Evolutionary conservation across 2,329 filamentous ascomycete genomes (phyloP), one percentile per base, ranked within the genome.

Genomic region (Fusarium veterinarium): DNA sequence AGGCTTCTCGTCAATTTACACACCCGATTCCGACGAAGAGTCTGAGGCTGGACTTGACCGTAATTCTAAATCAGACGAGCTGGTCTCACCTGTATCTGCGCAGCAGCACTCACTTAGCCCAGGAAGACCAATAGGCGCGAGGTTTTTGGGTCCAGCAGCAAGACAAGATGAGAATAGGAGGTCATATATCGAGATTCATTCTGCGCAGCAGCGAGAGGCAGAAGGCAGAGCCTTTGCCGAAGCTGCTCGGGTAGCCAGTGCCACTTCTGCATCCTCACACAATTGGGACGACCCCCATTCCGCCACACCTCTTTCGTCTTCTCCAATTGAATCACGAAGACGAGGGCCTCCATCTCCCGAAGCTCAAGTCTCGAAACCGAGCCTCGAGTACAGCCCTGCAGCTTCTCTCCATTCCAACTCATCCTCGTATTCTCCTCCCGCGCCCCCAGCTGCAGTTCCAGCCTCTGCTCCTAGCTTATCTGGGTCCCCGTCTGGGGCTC

Each of bases 141-240:
- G 81, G 67, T 85, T 84, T 73, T 79, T 86, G 25, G 85, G 84
- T 16, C 80, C 81, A 17, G 82, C 80, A 23, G 77, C 77, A 23
- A 76, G 79, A 16, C 84, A 83, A 35, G 86, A 90, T 68, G 88
- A 90, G 31, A 86, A 86, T 48, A 84, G 88, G 56, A 86, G 84
- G 64, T 90, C 88, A 0, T 89, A 88, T 72, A 89, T 91, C 62
- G 88, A 88, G 77, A 83, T 84, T 23, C 88, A 88, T 71, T 87
- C 86, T 76, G 88, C 88, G 8, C 83, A 91, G 76, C 90, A 91
- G 86, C 86, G 89, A 41, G 82, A 87, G 74, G 89, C 87, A 9
- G 90, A 91, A 77, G 90, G 88, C 5, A 84, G 84, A 75, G 89
- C 88, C 12, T 86, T 91, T 69, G 85, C 88, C 12, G 84, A 88